Conservation (phyloP, 805 yeast genomes). For the Sungouiella thailandica region DNA sequence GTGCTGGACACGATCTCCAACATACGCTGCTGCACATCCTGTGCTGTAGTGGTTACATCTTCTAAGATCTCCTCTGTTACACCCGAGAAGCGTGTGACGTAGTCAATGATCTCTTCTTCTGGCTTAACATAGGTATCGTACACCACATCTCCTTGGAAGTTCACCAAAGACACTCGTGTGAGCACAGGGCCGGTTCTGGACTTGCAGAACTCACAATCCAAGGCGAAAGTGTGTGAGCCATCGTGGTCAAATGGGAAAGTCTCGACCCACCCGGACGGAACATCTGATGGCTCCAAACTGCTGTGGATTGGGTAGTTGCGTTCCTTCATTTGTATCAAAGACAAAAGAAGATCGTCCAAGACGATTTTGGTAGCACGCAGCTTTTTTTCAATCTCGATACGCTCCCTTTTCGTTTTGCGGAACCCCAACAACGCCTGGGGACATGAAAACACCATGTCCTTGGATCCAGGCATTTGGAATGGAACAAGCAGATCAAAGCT, state of each 20-base stretch:
- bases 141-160: slow-evolving; percentile 54
- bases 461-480: slow-evolving; percentile 62
- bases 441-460: slow-evolving; percentile 49
- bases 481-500: slow-evolving; percentile 45
- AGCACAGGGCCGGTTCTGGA: slow-evolving; percentile 59
- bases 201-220: slow-evolving; percentile 94
- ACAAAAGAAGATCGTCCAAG: slow-evolving; percentile 51
- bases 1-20: slow-evolving; percentile 41
- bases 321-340: slow-evolving; percentile 41
- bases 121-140: slow-evolving; percentile 81
- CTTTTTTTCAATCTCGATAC: slow-evolving; percentile 30
- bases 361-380: slow-evolving; percentile 34
- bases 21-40: slow-evolving; percentile 63
- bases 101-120: slow-evolving; percentile 65
- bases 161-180: slow-evolving; percentile 72
- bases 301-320: slow-evolving; percentile 60
- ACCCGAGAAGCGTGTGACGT: slow-evolving; percentile 81
- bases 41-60: slow-evolving; percentile 57
- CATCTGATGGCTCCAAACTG: slow-evolving; percentile 2
- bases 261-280: slow-evolving; percentile 44
- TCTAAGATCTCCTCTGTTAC: slow-evolving; percentile 66
- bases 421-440: slow-evolving; percentile 50
- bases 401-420: slow-evolving; percentile 56
- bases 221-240: slow-evolving; percentile 63
- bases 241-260: slow-evolving; percentile 51